Evolutionary conservation across 2,329 filamentous ascomycete species (phyloP).

Genomic region (Pyrenophora seminiperda): DNA sequence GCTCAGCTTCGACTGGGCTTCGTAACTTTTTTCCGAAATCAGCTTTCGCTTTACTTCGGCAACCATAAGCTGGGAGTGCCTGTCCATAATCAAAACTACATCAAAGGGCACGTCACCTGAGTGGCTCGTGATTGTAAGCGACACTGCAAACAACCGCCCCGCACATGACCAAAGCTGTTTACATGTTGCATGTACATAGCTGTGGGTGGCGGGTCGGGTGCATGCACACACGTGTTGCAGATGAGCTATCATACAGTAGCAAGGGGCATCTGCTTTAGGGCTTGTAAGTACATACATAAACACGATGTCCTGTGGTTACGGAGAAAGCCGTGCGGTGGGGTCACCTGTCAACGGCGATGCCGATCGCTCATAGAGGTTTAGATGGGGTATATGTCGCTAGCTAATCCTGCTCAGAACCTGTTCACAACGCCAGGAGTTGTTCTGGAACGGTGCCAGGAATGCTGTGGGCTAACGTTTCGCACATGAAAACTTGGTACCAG

Average conservation of each 20-base stretch:
- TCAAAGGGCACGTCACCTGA: conserved; percentile 1
- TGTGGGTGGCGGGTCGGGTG: conserved; percentile 8
- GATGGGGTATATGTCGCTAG: not conserved
- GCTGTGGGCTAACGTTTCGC: not conserved
- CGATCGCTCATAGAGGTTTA: not conserved
- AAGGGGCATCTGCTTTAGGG: not conserved
- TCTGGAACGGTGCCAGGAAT: no score
- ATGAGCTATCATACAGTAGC: conserved; percentile 5
- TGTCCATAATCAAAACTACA: not conserved
- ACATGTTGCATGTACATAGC: conserved; percentile 9
- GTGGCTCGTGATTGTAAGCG: not conserved
- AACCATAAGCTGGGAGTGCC: not conserved
- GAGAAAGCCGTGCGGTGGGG: not conserved
- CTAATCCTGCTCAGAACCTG: no score
- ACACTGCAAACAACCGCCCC: conserved; percentile 6
- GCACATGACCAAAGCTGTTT: conserved; percentile 6
- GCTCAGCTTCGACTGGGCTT: not conserved
- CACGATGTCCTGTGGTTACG: not conserved
- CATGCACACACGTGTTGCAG: conserved; percentile 20
- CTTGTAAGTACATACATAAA: conserved; percentile 4
- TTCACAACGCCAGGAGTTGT: no score
- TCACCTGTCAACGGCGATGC: not conserved
- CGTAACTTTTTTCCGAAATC: not conserved
- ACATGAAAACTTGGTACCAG: not conserved
- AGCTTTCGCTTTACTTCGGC: not conserved